phyloP scores from a whole-genome alignment of 345 rosid genomes.

The Limnanthes douglasii region DNA sequence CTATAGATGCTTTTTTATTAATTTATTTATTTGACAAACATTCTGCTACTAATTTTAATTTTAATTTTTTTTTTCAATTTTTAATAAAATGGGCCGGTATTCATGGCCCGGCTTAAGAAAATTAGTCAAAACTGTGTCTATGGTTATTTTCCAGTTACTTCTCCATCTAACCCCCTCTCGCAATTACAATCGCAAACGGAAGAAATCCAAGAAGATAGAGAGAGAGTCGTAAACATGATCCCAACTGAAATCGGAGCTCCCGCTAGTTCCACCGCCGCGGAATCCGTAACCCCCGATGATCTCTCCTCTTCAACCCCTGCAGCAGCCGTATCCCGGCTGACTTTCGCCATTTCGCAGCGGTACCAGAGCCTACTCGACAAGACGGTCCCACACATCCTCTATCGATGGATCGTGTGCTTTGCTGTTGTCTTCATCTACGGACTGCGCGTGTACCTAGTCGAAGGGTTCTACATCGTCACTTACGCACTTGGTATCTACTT shows the following conservation, averaged over 20 bases:
- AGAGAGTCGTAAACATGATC: conserved; percentile 2
- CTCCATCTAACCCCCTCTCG: conserved; percentile 15
- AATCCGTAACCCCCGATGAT: conserved; percentile 15
- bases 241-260: conserved; percentile 24
- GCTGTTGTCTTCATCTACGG: conserved; percentile 36
- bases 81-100: too few species aligned
- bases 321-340: conserved; percentile 24
- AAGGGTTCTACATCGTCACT: conserved; percentile 86
- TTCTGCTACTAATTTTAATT: too few species aligned
- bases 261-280: conserved; percentile 13
- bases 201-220: not conserved
- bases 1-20: too few species aligned
- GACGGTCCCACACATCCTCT: conserved; percentile 39
- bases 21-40: too few species aligned
- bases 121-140: too few species aligned
- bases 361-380: conserved; percentile 64
- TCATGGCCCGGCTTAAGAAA: too few species aligned
- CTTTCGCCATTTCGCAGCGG: conserved; percentile 28
- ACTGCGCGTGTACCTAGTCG: conserved; percentile 57
- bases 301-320: conserved; percentile 28
- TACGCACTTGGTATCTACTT: conserved; percentile 84
- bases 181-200: conserved; percentile 3
- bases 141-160: too few species aligned
- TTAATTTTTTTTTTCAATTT: too few species aligned
- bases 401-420: conserved; percentile 60